Evolutionary conservation across 495 filamentous ascomycete genomes (phyloP).

Genomic region (Tuber borchii): DNA sequence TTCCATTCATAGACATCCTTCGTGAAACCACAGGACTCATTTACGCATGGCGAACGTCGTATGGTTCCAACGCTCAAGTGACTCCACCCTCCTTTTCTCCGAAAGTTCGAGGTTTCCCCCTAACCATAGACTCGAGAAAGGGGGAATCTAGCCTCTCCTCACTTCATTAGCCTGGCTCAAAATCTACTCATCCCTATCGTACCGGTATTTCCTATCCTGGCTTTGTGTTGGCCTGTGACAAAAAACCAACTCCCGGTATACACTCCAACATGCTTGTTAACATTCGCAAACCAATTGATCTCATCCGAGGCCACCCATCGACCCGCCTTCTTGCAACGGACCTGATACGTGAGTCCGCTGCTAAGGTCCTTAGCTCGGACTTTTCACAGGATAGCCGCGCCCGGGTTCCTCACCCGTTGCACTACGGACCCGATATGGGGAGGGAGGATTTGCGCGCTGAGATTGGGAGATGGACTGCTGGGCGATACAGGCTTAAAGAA

Average conservation of each 20-base stretch:
- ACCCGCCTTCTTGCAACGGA: constrained; percentile 57
- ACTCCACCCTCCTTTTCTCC: background rate
- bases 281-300: constrained; percentile 24
- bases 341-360: constrained; percentile 53
- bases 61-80: background rate
- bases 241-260: background rate
- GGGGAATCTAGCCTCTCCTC: background rate
- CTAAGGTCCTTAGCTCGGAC: constrained; percentile 53
- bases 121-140: background rate
- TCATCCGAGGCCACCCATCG: constrained; percentile 39
- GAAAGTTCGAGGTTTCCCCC: background rate
- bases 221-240: background rate
- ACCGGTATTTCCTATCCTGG: background rate
- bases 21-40: background rate
- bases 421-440: constrained; percentile 74
- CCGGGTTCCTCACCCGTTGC: constrained; percentile 45
- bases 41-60: background rate
- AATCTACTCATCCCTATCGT: background rate
- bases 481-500: constrained; percentile 49
- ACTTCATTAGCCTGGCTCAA: background rate
- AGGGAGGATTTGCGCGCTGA: constrained; percentile 58
- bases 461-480: constrained; percentile 62
- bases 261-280: constrained; percentile 1
- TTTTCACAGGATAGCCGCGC: constrained; percentile 44
- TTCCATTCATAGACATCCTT: background rate